phyloP scores from a whole-genome alignment of 257 asterid species.

The Plantago ovata region DNA sequence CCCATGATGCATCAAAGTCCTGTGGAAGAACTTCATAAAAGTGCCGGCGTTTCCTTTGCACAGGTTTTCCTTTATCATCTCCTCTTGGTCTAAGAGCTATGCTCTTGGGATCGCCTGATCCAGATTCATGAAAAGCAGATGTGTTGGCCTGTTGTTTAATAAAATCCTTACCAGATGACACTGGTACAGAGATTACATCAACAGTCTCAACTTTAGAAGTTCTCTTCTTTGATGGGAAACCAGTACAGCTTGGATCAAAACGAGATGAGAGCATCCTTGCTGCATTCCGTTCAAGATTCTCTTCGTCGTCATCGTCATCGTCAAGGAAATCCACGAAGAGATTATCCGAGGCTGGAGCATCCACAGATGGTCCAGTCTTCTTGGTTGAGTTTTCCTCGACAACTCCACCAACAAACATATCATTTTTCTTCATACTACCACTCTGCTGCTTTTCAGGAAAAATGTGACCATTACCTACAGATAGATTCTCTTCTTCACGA shows the following conservation, averaged over 20 bases:
- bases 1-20: slow-evolving; percentile 71
- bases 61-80: slow-evolving; percentile 47
- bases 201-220: slow-evolving; percentile 40
- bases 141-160: slow-evolving; percentile 40
- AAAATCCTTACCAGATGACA: slow-evolving; percentile 46
- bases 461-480: slow-evolving; percentile 33
- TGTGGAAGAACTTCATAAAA: slow-evolving; percentile 67
- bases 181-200: slow-evolving; percentile 41
- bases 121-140: slow-evolving; percentile 41
- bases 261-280: slow-evolving; percentile 99
- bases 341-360: slow-evolving; percentile 37
- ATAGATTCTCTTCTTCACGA: slow-evolving; percentile 26
- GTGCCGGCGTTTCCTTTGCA: slow-evolving; percentile 84
- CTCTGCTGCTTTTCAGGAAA: slow-evolving; percentile 38
- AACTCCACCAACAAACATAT: slow-evolving; percentile 29
- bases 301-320: slow-evolving; percentile 93
- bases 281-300: slow-evolving; percentile 91
- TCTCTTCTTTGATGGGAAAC: slow-evolving; percentile 54
- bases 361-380: slow-evolving; percentile 28
- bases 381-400: slow-evolving; percentile 15
- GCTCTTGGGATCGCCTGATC: slow-evolving; percentile 48
- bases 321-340: slow-evolving; percentile 42
- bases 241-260: slow-evolving; percentile 95
- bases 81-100: slow-evolving; percentile 80
- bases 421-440: slow-evolving; percentile 48